Evolutionary conservation across 106 monocot species (phyloP), one percentile per base, ranked within the genome.

Genomic region (Acorus calamus): DNA sequence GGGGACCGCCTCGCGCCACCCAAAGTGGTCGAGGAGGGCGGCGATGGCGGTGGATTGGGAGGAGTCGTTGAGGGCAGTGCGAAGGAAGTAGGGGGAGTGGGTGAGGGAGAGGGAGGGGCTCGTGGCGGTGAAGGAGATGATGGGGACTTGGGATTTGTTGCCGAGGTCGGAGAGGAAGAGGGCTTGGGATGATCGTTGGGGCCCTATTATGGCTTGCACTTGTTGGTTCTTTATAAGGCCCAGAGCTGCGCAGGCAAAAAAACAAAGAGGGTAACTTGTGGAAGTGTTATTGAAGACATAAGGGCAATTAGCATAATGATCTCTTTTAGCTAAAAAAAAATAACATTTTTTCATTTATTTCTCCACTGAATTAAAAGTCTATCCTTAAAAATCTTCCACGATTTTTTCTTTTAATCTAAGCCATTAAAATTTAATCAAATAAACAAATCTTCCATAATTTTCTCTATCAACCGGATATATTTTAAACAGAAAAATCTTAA

Each of bases 1-100:
- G 5, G 66, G 69, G 0, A 80, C 60, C 1, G 78, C 80, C 45
- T 86, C 66, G 28, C 68, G 56, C 90, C 90, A 90, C 4, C 69
- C 64, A 44, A 67, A 89, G 10, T 53, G 6, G 12, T 72, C 53
- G 7, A 83, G 48, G 46, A 90, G 8, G 54, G 77, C 43, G n/a
- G 73, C 66, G 48, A 90, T 67, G 42, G 63, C 60, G 4, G 51
- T 61, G 0, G 71, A 66, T 53, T 85, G 90, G 44, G 50, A 58
- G 2, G 78, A 64, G 44, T 83, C 86, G 52, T 68, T 76, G 5
- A 80, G 4, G 10, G 73, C 41, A 5, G 73, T 67, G 4, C 78
- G 63, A 9, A 79, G 46, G 50, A 79, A 73, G 65, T 61, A 79
- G 2, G 67, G 61, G 2, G 8, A 11, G 0, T 5, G 11, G 4